Evolutionary conservation across 2,329 filamentous ascomycete species (phyloP).

Genomic region (Pyrenochaeta sp.): DNA sequence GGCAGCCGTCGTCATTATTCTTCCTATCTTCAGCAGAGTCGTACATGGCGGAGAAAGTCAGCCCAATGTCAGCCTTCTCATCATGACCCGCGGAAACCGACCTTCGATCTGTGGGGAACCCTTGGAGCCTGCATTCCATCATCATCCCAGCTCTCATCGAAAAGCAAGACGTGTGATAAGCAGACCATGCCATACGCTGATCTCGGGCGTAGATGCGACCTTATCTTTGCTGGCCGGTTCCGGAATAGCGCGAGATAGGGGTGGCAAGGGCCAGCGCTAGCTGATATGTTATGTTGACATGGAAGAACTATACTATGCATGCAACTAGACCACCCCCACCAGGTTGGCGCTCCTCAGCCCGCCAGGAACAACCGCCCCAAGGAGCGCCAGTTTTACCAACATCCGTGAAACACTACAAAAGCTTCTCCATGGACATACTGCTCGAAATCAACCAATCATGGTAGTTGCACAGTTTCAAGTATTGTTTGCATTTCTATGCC

Average conservation of each 20-base stretch:
- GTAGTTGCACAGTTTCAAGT: too few relatives aligned
- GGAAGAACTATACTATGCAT: constrained; percentile 10
- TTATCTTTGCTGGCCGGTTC: constrained; percentile 42
- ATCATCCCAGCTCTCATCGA: constrained; percentile 15
- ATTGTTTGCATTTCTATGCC: too few relatives aligned
- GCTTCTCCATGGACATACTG: too few relatives aligned
- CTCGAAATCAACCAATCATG: too few relatives aligned
- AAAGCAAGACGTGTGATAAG: constrained; percentile 6
- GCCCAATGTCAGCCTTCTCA: constrained; percentile 11
- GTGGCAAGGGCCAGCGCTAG: constrained; percentile 13
- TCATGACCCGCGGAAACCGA: constrained; percentile 26
- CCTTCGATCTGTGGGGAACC: constrained; percentile 30
- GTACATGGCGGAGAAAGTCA: constrained; percentile 20
- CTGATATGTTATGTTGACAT: too few relatives aligned
- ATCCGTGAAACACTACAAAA: too few relatives aligned
- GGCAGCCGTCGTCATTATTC: constrained; percentile 15
- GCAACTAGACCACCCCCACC: constrained; percentile 9
- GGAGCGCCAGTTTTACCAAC: too few relatives aligned
- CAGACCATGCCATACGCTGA: constrained; percentile 20
- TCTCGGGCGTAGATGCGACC: constrained; percentile 35
- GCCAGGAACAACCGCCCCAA: too few relatives aligned
- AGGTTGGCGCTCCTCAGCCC: too few relatives aligned
- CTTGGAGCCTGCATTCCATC: constrained; percentile 22
- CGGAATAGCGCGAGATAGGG: constrained; percentile 28
- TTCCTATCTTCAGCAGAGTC: constrained; percentile 11